Evolutionary conservation across 2,329 filamentous ascomycete genomes (phyloP), one percentile per base, ranked within the genome.

Genomic region (Sporothrix inflata): DNA sequence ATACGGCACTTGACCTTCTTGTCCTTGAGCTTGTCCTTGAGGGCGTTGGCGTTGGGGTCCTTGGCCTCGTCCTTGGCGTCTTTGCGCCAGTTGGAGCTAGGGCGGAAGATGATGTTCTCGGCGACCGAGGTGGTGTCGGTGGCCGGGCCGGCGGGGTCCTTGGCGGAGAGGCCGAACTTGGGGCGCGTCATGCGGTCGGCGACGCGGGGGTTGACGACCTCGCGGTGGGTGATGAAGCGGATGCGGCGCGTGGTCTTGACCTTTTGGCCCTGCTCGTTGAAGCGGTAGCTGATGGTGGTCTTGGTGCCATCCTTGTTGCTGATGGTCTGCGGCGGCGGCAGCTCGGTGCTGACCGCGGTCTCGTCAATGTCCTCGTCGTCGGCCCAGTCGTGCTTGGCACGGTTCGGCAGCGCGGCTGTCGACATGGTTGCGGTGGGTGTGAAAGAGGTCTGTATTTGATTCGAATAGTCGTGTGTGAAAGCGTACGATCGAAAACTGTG

Each of bases 1-100:
- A 99, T 98, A 88, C 96, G 92, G 85, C 96, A 99, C 89, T 98
- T 98, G 87, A 99, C 97, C 87, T 98, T 97, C 90, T 98, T 97
- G 86, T 98, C 94, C 89, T 96, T 97, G 80, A 98, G 88, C 85
- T 93, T 91, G 80, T 91, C 89, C 85, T 92, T 92, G 85, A 92
- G 88, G 78, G 87, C 87, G 84, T 92, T 89, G 78, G 91, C 90
- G 82, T 93, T 92, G 79, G 88, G 84, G 78, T 90, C 89, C 80
- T 90, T 89, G 84, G 89, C 88, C 84, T 95, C 92, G 81, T 81
- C 92, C 84, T 93, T 93, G 81, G 92, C 91, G 77, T 93, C 93
- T 80, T 92, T 90, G 86, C 94, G 95, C 94, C 94, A 99, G 87
- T 97, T 97, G 78, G 93, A 89, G 81, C 90, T 92, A 51, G 95